These are phyloP conservation scores for Paralagenidium karlingii DNA, from an alignment of 352 stramenopile species.

Conservation along the genomic window DNA sequence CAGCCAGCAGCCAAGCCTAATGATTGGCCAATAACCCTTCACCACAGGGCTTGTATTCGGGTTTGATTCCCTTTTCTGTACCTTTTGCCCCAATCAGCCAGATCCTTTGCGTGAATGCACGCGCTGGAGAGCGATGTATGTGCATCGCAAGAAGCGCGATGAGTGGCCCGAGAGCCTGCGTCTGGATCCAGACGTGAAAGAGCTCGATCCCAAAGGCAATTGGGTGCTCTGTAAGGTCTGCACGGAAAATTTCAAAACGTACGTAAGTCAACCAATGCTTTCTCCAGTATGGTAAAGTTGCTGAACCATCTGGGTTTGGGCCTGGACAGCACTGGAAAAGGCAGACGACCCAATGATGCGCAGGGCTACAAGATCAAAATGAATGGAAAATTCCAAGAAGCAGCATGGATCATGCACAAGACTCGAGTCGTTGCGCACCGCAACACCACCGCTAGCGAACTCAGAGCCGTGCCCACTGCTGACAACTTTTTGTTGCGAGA, in stretches of 20 bases:
- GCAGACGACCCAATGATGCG: conserved; percentile 45
- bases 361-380: conserved; percentile 63
- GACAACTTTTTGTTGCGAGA: too few relatives aligned
- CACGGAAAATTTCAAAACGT: conserved; percentile 39
- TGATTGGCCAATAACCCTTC: too few relatives aligned
- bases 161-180: conserved; percentile 41
- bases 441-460: background rate
- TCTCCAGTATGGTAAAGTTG: background rate
- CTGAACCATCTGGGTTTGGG: background rate
- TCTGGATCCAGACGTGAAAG: conserved; percentile 31
- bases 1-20: too few relatives aligned
- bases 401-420: conserved; percentile 58
- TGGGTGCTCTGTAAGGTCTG: conserved; percentile 59
- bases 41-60: too few relatives aligned
- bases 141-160: conserved; percentile 28
- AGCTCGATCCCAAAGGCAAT: conserved; percentile 39
- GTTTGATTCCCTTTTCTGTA: too few relatives aligned
- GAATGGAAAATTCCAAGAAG: conserved; percentile 49
- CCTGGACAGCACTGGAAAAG: conserved; percentile 23
- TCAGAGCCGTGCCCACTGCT: background rate
- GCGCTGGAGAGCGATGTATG: too few relatives aligned
- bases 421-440: conserved; percentile 33
- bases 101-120: too few relatives aligned
- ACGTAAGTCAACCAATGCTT: background rate
- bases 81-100: too few relatives aligned